Evolutionary conservation across 768 basidiomycete species (phyloP).

Genomic region (Leccinum longicurvipes): DNA sequence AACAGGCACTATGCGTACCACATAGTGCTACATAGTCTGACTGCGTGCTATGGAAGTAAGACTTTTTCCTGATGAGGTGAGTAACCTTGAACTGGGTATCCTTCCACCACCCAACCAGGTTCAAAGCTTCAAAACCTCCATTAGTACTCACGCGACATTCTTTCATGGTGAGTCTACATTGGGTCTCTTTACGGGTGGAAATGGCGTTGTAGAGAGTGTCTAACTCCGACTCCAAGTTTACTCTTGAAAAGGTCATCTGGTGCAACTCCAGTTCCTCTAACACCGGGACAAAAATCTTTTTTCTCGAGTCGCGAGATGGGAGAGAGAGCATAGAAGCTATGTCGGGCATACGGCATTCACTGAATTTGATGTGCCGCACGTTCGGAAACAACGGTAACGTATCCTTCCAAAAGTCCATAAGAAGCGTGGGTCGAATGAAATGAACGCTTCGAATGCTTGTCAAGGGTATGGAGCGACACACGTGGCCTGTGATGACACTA

Average conservation of each 20-base stretch:
- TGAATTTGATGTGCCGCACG: conserved; percentile 3
- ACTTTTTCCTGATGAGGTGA: too few species aligned
- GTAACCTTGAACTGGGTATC: background rate
- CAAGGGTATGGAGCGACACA: background rate
- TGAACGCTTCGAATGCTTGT: background rate
- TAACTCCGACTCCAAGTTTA: background rate
- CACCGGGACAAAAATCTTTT: background rate
- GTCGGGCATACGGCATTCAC: background rate
- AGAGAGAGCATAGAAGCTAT: background rate
- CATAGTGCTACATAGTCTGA: too few species aligned
- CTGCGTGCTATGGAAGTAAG: too few species aligned
- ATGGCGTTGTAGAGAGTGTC: background rate
- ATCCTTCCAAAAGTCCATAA: conserved; percentile 1
- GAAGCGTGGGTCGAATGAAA: background rate
- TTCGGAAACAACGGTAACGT: background rate
- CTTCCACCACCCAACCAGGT: background rate
- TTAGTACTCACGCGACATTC: background rate
- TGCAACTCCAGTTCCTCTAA: background rate
- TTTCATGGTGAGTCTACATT: background rate
- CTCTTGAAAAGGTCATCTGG: background rate
- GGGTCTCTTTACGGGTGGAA: background rate
- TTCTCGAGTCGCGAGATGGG: background rate
- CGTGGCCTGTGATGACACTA: background rate
- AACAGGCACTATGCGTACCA: too few species aligned
- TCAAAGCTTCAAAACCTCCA: background rate